Evolutionary conservation across 1,139 yeast species (phyloP), one percentile per base, ranked within the genome.

Genomic region (Suhomyces bolitotheri): DNA sequence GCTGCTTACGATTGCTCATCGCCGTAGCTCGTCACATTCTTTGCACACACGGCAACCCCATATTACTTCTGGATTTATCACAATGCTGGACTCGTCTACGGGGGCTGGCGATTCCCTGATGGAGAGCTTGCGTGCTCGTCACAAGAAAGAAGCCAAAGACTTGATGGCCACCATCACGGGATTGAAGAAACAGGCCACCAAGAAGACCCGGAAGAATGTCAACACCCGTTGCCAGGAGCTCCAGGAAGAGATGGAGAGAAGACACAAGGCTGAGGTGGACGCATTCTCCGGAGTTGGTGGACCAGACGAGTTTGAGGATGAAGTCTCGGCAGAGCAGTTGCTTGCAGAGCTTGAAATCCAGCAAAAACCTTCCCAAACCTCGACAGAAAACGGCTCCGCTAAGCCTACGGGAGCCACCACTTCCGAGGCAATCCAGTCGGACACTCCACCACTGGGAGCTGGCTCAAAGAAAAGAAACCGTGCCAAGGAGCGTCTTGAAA

Each of bases 111-210:
- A 37, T 36, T 35, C 90, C 83, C 15, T 8, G 20, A 6, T 17
- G 13, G 25, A 25, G 9, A 26, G 21, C 27, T 39, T 86, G 13
- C 45, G 76, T 13, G 68, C 76, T 1, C 72, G 82, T 40, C 96
- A 89, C 50, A 71, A 78, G 49, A 80, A 79, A 51, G 95, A 88
- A 57, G 62, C 62, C 40, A 73, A 78, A 46, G 90, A 86, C 40
- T 64, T 87, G 42, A 68, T 76, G 14, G 81, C 84, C 9, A 73
- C 76, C 23, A 69, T 80, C 17, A 86, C 95, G 1, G 82, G 84
- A 1, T 62, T 88, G 71, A 86, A 83, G 63, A 86, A 87, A 50
- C 92, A 82, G 58, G 92, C 92, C 3, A 79, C 87, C 13, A 87
- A 87, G 56, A 81, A 88, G 39, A 86, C 82, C 29, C 75, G 86